Conservation (phyloP, 345 rosid species). For the Cardamine resedifolia region DNA sequence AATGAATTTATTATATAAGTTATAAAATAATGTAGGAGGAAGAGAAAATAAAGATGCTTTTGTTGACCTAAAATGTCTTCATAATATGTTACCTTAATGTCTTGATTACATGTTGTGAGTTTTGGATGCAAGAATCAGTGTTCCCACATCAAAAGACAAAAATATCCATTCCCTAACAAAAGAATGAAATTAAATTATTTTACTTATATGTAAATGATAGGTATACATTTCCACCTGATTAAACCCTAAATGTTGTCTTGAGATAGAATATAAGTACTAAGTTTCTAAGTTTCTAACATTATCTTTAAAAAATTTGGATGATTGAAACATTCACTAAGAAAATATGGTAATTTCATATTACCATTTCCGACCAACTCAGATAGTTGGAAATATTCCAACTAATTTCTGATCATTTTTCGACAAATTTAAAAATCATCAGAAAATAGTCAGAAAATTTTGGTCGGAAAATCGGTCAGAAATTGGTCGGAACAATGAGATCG, state of each 20-base stretch:
- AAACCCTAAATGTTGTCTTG: slow-evolving; percentile 4
- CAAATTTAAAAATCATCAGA: too few species aligned
- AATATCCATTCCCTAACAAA: neutral
- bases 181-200: neutral
- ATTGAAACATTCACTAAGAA: too few species aligned
- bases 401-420: too few species aligned
- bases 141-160: slow-evolving; percentile 27
- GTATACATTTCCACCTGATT: neutral
- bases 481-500: too few species aligned
- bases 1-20: neutral
- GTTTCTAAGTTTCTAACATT: neutral
- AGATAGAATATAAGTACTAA: neutral
- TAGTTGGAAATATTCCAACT: too few species aligned
- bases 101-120: slow-evolving; percentile 1
- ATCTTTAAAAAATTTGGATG: neutral
- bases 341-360: too few species aligned
- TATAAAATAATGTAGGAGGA: neutral
- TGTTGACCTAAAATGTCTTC: slow-evolving; percentile 6
- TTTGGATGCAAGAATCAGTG: slow-evolving; percentile 10
- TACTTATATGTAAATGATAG: neutral
- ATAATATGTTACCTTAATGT: neutral
- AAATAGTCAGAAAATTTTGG: too few species aligned
- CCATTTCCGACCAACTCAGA: too few species aligned
- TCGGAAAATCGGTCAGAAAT: too few species aligned
- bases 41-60: slow-evolving; percentile 10